phyloP scores from a whole-genome alignment of 2,329 filamentous ascomycete species.

The Venturia asperata region DNA sequence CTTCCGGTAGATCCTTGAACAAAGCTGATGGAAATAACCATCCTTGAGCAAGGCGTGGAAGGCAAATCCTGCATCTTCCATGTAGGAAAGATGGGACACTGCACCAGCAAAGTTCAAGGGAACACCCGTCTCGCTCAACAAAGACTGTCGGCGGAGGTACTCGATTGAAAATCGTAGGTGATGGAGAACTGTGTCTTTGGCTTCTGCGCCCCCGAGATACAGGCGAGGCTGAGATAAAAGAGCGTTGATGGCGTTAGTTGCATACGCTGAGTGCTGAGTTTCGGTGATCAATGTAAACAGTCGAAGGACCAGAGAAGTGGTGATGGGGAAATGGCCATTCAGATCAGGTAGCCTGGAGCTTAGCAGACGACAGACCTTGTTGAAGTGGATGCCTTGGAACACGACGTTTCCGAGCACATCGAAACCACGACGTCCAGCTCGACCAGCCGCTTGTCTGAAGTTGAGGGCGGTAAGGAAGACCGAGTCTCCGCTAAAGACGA shows the following conservation, averaged over 20 bases:
- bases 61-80: conserved; percentile 66
- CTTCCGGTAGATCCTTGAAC: conserved; percentile 48
- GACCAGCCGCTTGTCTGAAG: conserved; percentile 68
- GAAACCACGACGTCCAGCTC: conserved; percentile 73
- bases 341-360: conserved; percentile 67
- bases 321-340: conserved; percentile 71
- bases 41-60: conserved; percentile 67
- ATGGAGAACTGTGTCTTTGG: conserved; percentile 63
- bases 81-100: conserved; percentile 68
- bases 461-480: conserved; percentile 67
- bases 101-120: conserved; percentile 67
- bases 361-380: conserved; percentile 61
- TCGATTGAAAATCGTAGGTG: conserved; percentile 76
- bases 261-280: conserved; percentile 57
- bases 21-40: conserved; percentile 63
- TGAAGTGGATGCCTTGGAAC: conserved; percentile 57
- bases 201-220: conserved; percentile 62
- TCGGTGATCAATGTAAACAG: conserved; percentile 60
- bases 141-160: conserved; percentile 61
- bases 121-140: conserved; percentile 53
- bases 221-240: conserved; percentile 63
- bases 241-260: conserved; percentile 55
- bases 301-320: conserved; percentile 63
- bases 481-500: conserved; percentile 68
- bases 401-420: conserved; percentile 76